Conservation (phyloP, 225 moss, liverwort and hornwort genomes). For the Sphagnum contortum region DNA sequence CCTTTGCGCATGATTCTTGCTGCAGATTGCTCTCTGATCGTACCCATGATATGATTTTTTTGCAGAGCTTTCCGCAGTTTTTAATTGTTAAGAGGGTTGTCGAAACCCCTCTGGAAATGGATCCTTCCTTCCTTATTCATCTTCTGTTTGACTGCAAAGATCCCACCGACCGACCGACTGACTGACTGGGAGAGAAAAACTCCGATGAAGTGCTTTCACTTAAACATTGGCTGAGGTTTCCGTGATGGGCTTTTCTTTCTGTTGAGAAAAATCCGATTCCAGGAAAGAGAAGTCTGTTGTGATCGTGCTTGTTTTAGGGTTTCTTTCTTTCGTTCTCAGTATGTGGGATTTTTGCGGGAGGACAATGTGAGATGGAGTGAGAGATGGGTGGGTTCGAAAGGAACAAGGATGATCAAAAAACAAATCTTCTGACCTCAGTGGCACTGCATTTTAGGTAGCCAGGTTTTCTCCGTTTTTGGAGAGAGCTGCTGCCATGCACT, state of each 20-base stretch:
- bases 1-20: conserved; percentile 22
- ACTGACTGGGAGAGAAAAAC: no score
- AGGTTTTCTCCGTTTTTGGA: conserved; percentile 17
- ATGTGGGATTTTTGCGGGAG: background rate
- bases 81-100: no score
- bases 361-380: background rate
- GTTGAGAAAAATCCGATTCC: no score
- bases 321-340: background rate
- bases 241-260: no score
- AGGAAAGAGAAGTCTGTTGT: background rate
- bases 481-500: conserved; percentile 29
- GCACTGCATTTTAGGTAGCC: conserved; percentile 9
- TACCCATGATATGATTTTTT: conserved; percentile 6
- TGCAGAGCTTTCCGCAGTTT: no score
- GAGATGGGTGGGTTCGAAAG: background rate
- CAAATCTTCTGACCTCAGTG: conserved; percentile 23
- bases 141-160: no score
- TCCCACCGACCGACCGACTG: no score
- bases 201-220: no score
- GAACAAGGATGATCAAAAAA: conserved; percentile 34
- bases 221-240: no score
- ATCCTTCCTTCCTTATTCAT: no score
- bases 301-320: background rate
- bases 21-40: conserved; percentile 1
- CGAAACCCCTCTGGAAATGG: no score